Evolutionary conservation across 495 filamentous ascomycete genomes (phyloP).

Genomic region (Penicillium waksmanii): DNA sequence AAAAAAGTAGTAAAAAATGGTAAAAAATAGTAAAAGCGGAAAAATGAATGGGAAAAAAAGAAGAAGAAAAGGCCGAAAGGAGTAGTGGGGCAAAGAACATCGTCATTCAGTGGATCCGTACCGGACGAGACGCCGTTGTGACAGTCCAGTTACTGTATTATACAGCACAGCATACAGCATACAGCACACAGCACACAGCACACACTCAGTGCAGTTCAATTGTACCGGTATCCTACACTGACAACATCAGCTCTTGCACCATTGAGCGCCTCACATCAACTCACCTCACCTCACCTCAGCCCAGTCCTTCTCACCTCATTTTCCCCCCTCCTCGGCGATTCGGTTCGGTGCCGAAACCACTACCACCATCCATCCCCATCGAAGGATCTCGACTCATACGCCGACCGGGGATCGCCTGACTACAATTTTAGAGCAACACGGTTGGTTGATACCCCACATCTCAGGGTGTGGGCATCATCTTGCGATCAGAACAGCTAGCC

Average conservation of each 20-base stretch:
- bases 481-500: conserved; percentile 16
- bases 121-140: background rate
- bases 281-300: background rate
- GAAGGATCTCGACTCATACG: conserved; percentile 9
- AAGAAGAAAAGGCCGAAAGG: conserved; percentile 8
- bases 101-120: conserved; percentile 12
- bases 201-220: too few species aligned
- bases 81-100: conserved; percentile 15
- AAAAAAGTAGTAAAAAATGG: conserved; percentile 13
- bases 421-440: background rate
- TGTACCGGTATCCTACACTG: background rate
- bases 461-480: conserved; percentile 21
- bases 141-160: background rate
- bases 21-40: conserved; percentile 4
- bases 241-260: background rate
- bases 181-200: background rate
- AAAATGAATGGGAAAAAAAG: conserved; percentile 15
- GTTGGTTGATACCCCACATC: conserved; percentile 24
- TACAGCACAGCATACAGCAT: background rate
- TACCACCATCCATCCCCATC: background rate
- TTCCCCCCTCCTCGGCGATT: background rate
- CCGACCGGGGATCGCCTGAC: conserved; percentile 20
- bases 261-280: background rate
- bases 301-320: background rate
- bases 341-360: conserved; percentile 1